Evolutionary conservation across 352 stramenopile species (phyloP).

Genomic region (Phytophthora vignae): DNA sequence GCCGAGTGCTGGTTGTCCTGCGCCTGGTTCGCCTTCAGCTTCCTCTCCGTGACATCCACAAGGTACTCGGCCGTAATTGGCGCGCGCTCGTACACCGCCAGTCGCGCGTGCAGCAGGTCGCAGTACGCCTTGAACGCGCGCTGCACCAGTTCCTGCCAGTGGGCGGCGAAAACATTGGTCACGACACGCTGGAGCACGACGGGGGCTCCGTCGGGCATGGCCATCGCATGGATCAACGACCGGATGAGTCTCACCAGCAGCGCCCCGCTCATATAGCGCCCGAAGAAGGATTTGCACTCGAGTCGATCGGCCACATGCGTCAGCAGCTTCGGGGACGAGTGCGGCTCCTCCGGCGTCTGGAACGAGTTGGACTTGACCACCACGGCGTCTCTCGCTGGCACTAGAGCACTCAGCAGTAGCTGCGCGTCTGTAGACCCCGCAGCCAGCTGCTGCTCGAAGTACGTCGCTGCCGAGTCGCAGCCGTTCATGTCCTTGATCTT

Average conservation of each 20-base stretch:
- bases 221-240: constrained; percentile 56
- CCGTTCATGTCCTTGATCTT: constrained; percentile 86
- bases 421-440: constrained; percentile 56
- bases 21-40: constrained; percentile 52
- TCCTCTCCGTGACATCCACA: constrained; percentile 75
- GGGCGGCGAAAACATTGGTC: constrained; percentile 64
- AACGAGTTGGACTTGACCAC: constrained; percentile 70
- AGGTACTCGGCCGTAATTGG: constrained; percentile 71
- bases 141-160: constrained; percentile 71
- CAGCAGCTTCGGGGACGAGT: constrained; percentile 70
- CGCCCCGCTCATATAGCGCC: constrained; percentile 61
- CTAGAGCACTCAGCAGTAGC: constrained; percentile 50
- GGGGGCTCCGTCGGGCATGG: constrained; percentile 31
- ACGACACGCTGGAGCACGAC: constrained; percentile 71
- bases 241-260: constrained; percentile 61
- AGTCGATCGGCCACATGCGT: constrained; percentile 58
- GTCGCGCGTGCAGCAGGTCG: constrained; percentile 62
- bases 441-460: constrained; percentile 74
- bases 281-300: constrained; percentile 72
- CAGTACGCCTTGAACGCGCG: constrained; percentile 66
- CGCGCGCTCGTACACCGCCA: constrained; percentile 68
- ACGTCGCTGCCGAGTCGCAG: constrained; percentile 63
- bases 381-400: constrained; percentile 62
- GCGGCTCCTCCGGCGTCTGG: constrained; percentile 39
- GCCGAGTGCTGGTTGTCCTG: constrained; percentile 49